Evolutionary conservation across 140 eudicot species (phyloP).

Genomic region (Flaveria floridana): DNA sequence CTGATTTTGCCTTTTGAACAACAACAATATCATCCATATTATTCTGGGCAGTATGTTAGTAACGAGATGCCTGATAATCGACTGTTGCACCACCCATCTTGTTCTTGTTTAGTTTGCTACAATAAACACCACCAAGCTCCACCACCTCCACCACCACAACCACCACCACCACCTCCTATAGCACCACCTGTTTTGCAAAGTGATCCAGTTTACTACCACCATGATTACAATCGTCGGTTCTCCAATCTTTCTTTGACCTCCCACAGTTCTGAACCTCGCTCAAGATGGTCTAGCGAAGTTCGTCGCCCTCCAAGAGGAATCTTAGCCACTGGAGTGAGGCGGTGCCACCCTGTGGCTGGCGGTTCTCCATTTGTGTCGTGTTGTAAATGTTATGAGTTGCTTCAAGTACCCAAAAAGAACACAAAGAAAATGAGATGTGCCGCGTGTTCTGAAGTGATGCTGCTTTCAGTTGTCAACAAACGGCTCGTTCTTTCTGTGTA

Average conservation of each 20-base stretch:
- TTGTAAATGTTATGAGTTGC: slow-evolving; percentile 68
- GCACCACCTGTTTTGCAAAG: slow-evolving; percentile 40
- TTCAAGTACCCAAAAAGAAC: slow-evolving; percentile 64
- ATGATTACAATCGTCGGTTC: slow-evolving; percentile 45
- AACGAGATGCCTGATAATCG: slow-evolving; percentile 39
- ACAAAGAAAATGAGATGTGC: slow-evolving; percentile 73
- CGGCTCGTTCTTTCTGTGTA: slow-evolving; percentile 49
- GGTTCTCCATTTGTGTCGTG: slow-evolving; percentile 91
- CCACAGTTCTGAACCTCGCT: slow-evolving; percentile 35
- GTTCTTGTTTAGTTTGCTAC: slow-evolving; percentile 76
- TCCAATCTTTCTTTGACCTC: slow-evolving; percentile 41
- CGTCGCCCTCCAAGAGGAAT: slow-evolving; percentile 57
- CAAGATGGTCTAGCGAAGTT: slow-evolving; percentile 56
- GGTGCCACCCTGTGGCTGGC: slow-evolving; percentile 71
- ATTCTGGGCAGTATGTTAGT: slow-evolving; percentile 53
- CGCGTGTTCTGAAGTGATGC: slow-evolving; percentile 57
- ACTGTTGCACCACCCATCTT: slow-evolving; percentile 57
- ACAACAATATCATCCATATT: slow-evolving; percentile 52
- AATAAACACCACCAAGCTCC: slow-evolving; percentile 58
- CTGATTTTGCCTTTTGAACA: slow-evolving; percentile 47
- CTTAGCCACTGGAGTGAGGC: slow-evolving; percentile 48
- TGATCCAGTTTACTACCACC: slow-evolving; percentile 44
- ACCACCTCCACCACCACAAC: slow-evolving; percentile 36
- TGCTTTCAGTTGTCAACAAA: slow-evolving; percentile 48
- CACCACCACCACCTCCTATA: slow-evolving; percentile 35